Conservation (phyloP, 2,329 filamentous ascomycete species). For the Colletotrichum paranaense region DNA sequence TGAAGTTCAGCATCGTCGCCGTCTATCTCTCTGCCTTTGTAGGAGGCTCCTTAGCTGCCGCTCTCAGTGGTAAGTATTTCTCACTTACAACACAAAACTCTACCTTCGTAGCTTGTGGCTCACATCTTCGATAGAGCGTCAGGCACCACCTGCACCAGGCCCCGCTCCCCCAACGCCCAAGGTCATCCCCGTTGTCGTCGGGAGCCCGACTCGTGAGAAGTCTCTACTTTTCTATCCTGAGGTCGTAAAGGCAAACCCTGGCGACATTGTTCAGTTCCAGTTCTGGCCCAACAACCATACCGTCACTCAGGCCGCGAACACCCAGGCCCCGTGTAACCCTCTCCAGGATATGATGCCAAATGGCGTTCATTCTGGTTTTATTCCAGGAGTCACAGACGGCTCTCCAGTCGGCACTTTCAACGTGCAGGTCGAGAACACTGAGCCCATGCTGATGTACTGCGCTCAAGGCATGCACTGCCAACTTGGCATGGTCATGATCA, state of each 20-base stretch:
- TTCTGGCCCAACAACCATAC: constrained; percentile 57
- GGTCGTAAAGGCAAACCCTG: constrained; percentile 44
- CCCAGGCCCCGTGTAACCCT: constrained; percentile 57
- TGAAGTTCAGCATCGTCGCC: constrained; percentile 19
- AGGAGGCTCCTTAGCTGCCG: constrained; percentile 12
- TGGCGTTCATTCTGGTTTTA: constrained; percentile 53
- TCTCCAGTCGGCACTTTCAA: constrained; percentile 56
- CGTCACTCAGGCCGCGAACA: constrained; percentile 52
- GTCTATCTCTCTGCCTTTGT: constrained; percentile 14
- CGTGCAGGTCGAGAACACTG: constrained; percentile 55
- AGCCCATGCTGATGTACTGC: constrained; percentile 63
- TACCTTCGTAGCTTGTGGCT: neutral
- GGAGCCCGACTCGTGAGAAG: constrained; percentile 57
- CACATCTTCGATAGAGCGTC: constrained; percentile 8
- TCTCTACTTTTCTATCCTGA: constrained; percentile 57
- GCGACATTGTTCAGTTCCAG: constrained; percentile 55
- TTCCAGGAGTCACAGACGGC: constrained; percentile 49
- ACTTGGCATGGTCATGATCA: constrained; percentile 60
- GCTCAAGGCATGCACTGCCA: constrained; percentile 61
- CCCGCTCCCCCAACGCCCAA: constrained; percentile 28
- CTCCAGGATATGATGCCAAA: constrained; percentile 45
- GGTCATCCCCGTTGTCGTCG: constrained; percentile 65
- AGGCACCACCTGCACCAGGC: constrained; percentile 16
- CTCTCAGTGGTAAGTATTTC: constrained; percentile 1
- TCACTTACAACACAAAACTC: neutral